phyloP scores from a whole-genome alignment of 176 grass and related monocot genomes.

The Zoysia pacifica region DNA sequence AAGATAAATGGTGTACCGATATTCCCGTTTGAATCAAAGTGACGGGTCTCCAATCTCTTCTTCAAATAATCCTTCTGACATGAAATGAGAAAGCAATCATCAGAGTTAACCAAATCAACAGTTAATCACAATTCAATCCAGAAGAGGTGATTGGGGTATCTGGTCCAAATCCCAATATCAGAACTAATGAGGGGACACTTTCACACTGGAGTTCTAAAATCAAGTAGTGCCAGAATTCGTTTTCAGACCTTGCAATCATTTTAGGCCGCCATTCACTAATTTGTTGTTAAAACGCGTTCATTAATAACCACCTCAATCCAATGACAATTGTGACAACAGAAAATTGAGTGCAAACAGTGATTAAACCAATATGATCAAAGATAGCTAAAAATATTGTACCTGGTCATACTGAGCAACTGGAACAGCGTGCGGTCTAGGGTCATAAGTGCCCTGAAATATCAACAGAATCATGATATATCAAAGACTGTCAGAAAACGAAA shows the following conservation, averaged over 20 bases:
- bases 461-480: constrained; percentile 49
- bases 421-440: constrained; percentile 63
- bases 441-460: constrained; percentile 55
- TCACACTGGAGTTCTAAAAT: constrained; percentile 7
- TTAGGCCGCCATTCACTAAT: constrained; percentile 27
- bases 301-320: constrained; percentile 25
- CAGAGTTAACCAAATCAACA: no score
- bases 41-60: constrained; percentile 69
- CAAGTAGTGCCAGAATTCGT: constrained; percentile 1
- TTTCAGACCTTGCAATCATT: constrained; percentile 12
- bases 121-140: constrained; percentile 1
- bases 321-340: constrained; percentile 11
- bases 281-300: neutral
- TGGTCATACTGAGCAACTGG: constrained; percentile 69
- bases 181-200: neutral
- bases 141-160: neutral
- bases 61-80: constrained; percentile 87
- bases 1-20: constrained; percentile 62
- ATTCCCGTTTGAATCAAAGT: constrained; percentile 79
- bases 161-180: neutral
- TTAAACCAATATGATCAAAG: constrained; percentile 14
- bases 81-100: constrained; percentile 15
- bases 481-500: constrained; percentile 29
- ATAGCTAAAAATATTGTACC: constrained; percentile 47
- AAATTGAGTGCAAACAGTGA: neutral